phyloP scores from a whole-genome alignment of 345 rosid genomes.

The Acer campestre region DNA sequence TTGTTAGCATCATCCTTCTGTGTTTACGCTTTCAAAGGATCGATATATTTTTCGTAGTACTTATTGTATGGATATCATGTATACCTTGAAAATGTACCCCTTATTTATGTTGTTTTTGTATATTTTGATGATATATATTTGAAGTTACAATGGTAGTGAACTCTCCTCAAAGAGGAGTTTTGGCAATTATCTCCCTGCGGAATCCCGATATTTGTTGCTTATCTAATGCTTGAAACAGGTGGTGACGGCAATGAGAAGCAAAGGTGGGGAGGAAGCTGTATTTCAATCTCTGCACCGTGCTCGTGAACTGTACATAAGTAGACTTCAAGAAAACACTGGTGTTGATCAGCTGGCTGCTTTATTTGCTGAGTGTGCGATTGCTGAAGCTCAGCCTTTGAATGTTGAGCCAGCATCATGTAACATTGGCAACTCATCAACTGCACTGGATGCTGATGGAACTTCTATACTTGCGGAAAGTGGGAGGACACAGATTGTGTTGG shows the following conservation, averaged over 20 bases:
- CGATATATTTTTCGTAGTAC: neutral
- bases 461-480: constrained; percentile 87
- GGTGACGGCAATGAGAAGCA: constrained; percentile 65
- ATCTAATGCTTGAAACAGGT: constrained; percentile 50
- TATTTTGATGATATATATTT: neutral
- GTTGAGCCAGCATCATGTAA: constrained; percentile 29
- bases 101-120: neutral
- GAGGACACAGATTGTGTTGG: constrained; percentile 76
- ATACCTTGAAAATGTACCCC: no score
- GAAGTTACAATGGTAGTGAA: neutral
- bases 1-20: neutral
- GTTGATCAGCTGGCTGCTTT: constrained; percentile 83
- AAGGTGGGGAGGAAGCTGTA: constrained; percentile 87
- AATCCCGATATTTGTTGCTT: neutral
- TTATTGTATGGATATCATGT: neutral
- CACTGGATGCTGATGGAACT: constrained; percentile 45
- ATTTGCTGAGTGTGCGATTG: constrained; percentile 91
- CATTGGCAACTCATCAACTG: constrained; percentile 23
- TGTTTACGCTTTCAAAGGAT: neutral
- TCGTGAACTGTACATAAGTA: constrained; percentile 62
- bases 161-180: no score
- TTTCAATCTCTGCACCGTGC: constrained; percentile 63
- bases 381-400: constrained; percentile 65
- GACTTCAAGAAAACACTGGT: constrained; percentile 54
- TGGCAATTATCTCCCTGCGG: neutral